Conservation (phyloP, 495 filamentous ascomycete species). For the Xylaria acuta region DNA sequence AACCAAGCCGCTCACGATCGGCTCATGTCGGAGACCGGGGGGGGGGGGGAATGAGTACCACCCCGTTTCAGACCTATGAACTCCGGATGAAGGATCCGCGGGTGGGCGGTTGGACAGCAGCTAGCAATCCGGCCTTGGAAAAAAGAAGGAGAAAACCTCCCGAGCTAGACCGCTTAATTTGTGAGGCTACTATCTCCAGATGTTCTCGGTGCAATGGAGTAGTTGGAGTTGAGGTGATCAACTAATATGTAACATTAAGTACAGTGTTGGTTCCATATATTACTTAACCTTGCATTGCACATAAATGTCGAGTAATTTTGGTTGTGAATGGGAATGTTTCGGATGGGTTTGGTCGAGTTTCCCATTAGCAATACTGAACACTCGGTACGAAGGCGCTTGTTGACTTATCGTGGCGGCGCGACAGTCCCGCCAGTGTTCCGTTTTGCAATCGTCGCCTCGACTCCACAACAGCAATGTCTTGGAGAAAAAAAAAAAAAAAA, state of each 20-base stretch:
- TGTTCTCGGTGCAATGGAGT: background rate
- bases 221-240: background rate
- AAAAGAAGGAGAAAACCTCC: background rate
- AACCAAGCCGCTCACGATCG: background rate
- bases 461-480: too few relatives aligned
- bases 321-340: too few relatives aligned
- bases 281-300: too few relatives aligned
- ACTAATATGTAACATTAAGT: background rate
- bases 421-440: too few relatives aligned
- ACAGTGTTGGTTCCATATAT: too few relatives aligned
- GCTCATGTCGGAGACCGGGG: background rate
- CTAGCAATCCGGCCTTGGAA: background rate
- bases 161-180: background rate
- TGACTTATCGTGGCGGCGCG: background rate
- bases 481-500: too few relatives aligned
- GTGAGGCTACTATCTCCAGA: background rate
- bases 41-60: background rate
- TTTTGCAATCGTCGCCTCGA: too few relatives aligned
- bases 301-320: too few relatives aligned
- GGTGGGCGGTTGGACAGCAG: background rate
- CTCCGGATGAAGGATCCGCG: background rate
- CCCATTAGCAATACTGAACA: too few relatives aligned
- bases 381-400: too few relatives aligned
- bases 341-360: too few relatives aligned
- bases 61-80: background rate